Percentiles rank a stretch among this genome's conserved stretches.
These are phyloP conservation scores for Otatea glauca DNA, from an alignment of 176 grass and related monocot genomes.

Conservation along the genomic window DNA sequence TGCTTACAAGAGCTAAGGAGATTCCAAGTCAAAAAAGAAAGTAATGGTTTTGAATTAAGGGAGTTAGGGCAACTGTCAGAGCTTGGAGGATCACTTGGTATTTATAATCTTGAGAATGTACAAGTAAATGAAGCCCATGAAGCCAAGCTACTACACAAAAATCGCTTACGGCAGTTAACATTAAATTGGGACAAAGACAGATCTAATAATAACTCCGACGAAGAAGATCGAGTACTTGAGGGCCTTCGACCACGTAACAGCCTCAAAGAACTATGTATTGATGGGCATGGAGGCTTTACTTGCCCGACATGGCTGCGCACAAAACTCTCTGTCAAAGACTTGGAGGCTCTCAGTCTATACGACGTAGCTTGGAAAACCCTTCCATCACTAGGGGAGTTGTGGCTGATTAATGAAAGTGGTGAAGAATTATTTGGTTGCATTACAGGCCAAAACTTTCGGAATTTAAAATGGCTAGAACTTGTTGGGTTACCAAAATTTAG, in stretches of 20 bases:
- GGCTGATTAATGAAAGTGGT: not conserved
- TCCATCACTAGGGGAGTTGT: not conserved
- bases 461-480: not conserved
- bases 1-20: not conserved
- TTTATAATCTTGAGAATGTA: not conserved
- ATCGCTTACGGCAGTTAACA: not conserved
- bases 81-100: not conserved
- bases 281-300: not conserved
- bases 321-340: not conserved
- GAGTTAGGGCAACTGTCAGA: not conserved
- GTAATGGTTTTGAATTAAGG: not conserved
- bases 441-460: not conserved
- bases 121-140: not conserved
- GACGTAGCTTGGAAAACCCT: not conserved
- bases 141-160: not conserved
- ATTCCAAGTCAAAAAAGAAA: not conserved
- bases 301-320: conserved; percentile 16
- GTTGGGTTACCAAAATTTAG: not conserved
- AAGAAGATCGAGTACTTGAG: not conserved
- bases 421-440: no score
- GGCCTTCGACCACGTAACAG: not conserved
- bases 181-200: not conserved
- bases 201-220: accelerated
- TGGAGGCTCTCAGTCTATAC: not conserved
- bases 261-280: not conserved